Base-by-base conservation (phyloP, 495 filamentous ascomycete genomes). In the Penicillium pancosmium region DNA sequence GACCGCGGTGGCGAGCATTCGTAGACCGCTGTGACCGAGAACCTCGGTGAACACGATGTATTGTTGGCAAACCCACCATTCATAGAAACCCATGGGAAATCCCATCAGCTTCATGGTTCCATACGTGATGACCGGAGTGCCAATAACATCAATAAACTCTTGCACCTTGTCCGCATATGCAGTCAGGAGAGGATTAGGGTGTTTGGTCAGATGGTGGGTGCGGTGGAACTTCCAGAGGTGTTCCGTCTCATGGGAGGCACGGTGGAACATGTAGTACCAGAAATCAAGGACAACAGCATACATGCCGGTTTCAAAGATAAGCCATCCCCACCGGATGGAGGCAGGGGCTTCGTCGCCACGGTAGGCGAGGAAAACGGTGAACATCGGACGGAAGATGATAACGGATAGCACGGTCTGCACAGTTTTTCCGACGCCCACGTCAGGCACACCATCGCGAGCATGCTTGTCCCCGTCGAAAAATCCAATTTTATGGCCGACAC, bases 321-420 rank as follows among this genome's bases (percentile, higher is more conserved):
- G 65, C 63, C 65, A 71, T 12, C 35, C 51, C 68, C 68, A 75
- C 50, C 90, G 85, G 68, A 77, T 91, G 3, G 48, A 54, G 9
- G 52, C 12, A 2, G 66, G 66, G 0, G 54, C 54, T 36, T 60
- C 43, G 31, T 40, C 48, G 11, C 48, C 47, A n/a, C 50, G 44
- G 16, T 68, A 68, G 11, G 66, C 41, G 13, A 68, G 41, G 25
- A 50, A 63, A n/a, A 60, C 49, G 19, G 66, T 57, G 25, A 61
- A 52, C 51, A 62, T 43, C 0, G 61, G 66, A 4, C 66, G 63
- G 5, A 59, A 50, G 0, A 43, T n/a, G 11, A 59, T 38, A 9
- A 61, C 61, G 5, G 60, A 62, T 33, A 63, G 54, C 2, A 66
- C 47, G 15, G 59, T 56, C 27, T 49, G 23, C 7, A 58, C 55